A percentile compares a stretch with the other conserved stretches of the same genome.
Evolutionary conservation across 2,329 filamentous ascomycete genomes (phyloP).

Genomic region (Thelonectria rubi): DNA sequence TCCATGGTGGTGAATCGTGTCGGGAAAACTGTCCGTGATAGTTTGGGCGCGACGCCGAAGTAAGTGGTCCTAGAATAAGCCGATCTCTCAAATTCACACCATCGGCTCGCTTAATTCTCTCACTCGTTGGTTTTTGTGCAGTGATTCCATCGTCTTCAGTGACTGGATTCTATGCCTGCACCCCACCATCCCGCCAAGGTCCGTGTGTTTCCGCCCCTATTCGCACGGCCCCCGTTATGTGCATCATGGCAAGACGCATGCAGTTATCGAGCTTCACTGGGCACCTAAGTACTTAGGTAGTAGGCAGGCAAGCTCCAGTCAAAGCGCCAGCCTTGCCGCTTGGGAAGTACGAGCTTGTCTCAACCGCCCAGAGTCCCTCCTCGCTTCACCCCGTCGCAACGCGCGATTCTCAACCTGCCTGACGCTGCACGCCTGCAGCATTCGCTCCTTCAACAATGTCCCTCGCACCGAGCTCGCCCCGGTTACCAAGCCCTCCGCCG

Average conservation of each 20-base stretch:
- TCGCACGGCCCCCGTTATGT: conserved; percentile 36
- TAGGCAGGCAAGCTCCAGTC: conserved; percentile 17
- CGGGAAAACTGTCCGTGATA: background rate
- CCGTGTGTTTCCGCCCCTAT: conserved; percentile 20
- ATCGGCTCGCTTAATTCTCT: background rate
- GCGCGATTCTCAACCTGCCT: conserved; percentile 20
- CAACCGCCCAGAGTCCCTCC: conserved; percentile 12
- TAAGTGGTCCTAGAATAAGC: background rate
- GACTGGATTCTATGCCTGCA: conserved; percentile 7
- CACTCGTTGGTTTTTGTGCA: background rate
- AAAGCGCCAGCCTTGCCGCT: conserved; percentile 19
- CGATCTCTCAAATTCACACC: background rate
- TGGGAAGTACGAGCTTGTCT: background rate
- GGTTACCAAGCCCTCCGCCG: conserved; percentile 93
- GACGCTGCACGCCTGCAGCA: conserved; percentile 19
- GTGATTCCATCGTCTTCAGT: background rate
- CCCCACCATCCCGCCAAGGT: conserved; percentile 17
- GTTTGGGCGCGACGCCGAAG: background rate
- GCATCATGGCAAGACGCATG: conserved; percentile 32
- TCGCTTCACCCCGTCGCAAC: conserved; percentile 25
- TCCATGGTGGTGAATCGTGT: conserved; percentile 58
- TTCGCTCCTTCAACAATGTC: conserved; percentile 55
- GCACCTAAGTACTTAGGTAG: too few relatives aligned
- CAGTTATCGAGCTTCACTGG: conserved; percentile 35
- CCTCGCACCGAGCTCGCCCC: conserved; percentile 80